A percentile compares a stretch with the other conserved stretches of the same genome.
Evolutionary conservation across 2,329 filamentous ascomycete species (phyloP).

Genomic region (Diaporthe citrichinensis): DNA sequence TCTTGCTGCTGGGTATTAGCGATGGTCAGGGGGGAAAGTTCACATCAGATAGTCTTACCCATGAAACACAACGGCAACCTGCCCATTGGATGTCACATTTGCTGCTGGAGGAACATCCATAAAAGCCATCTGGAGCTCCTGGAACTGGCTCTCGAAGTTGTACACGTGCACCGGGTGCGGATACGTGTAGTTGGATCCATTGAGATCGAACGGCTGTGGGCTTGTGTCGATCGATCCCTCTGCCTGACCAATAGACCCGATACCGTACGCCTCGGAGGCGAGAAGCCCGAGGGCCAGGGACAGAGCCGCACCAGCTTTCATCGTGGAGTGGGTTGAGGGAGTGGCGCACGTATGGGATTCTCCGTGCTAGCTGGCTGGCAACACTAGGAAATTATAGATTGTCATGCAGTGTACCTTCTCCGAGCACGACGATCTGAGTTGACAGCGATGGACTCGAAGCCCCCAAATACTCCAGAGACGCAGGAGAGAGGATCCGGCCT

Average conservation of each 20-base stretch:
- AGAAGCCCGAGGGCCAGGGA: conserved; percentile 9
- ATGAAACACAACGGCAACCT: conserved; percentile 24
- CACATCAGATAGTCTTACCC: not conserved
- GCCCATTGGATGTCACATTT: conserved; percentile 23
- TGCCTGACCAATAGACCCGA: conserved; percentile 7
- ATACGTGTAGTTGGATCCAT: conserved; percentile 28
- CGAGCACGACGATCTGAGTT: not conserved
- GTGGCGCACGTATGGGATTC: not conserved
- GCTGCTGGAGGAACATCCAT: conserved; percentile 2
- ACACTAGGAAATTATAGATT: not conserved
- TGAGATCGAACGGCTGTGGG: conserved; percentile 27
- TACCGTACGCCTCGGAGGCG: not conserved
- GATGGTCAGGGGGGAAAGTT: not conserved
- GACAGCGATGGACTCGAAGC: not conserved
- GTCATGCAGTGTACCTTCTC: not conserved
- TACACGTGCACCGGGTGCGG: conserved; percentile 18
- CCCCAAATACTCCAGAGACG: not conserved
- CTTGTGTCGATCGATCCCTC: conserved; percentile 29
- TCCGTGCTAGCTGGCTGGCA: not conserved
- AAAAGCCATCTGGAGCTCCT: conserved; percentile 26
- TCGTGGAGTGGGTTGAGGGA: not conserved
- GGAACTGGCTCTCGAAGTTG: conserved; percentile 31
- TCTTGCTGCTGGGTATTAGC: conserved; percentile 19
- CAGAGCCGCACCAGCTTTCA: not conserved
- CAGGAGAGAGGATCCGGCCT: not conserved